Evolutionary conservation across 139 green algal species (phyloP).

Genomic region (Tetratostichococcus sp.): DNA sequence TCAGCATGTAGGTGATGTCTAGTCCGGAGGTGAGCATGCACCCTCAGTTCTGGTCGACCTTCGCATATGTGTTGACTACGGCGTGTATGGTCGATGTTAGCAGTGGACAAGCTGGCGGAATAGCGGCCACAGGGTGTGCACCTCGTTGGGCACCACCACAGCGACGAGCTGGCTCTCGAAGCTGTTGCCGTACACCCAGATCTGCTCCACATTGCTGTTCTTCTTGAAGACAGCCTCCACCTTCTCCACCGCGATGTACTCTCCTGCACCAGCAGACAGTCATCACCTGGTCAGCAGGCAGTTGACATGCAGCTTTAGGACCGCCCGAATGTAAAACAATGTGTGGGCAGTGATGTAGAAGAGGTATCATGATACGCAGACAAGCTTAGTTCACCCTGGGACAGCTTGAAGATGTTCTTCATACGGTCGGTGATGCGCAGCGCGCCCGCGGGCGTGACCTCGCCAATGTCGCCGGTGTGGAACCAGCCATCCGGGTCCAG

Average conservation of each 20-base stretch:
- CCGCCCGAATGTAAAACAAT: too few relatives aligned
- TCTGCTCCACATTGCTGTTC: constrained; percentile 72
- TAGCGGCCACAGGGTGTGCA: constrained; percentile 30
- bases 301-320: background rate
- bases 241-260: constrained; percentile 97
- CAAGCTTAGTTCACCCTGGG: constrained; percentile 47
- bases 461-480: constrained; percentile 92
- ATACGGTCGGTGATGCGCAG: constrained; percentile 95
- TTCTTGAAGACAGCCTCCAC: constrained; percentile 89
- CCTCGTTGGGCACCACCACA: constrained; percentile 76
- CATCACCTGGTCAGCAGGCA: background rate
- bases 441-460: constrained; percentile 62
- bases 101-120: background rate
- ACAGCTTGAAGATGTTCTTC: constrained; percentile 99
- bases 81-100: too few relatives aligned
- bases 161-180: constrained; percentile 85
- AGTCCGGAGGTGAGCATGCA: background rate
- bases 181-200: constrained; percentile 93
- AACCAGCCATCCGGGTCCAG: constrained; percentile 83
- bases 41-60: too few relatives aligned
- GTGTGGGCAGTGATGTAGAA: too few relatives aligned
- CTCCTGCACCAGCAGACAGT: constrained; percentile 41
- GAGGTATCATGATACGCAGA: too few relatives aligned
- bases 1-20: background rate
- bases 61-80: too few relatives aligned